phyloP scores from a whole-genome alignment of 1,284 basidiomycete genomes.

The Leccinum brunneo-olivaceum region DNA sequence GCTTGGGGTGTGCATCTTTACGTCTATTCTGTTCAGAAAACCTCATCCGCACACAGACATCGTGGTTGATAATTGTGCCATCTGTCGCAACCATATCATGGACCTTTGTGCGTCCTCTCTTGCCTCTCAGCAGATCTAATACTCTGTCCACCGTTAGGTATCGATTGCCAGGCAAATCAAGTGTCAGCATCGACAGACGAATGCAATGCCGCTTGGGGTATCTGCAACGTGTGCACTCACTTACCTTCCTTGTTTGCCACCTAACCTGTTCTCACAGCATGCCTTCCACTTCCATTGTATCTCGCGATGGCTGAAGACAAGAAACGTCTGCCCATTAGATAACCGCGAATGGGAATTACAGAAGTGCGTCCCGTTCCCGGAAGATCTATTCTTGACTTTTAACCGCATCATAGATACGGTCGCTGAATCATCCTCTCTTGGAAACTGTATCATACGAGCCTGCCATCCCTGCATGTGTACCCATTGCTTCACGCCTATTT shows the following conservation, averaged over 20 bases:
- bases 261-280: constrained; percentile 56
- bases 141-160: constrained; percentile 52
- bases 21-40: background rate
- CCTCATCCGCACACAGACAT: constrained; percentile 55
- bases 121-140: constrained; percentile 8
- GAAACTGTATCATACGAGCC: constrained; percentile 19
- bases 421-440: constrained; percentile 16
- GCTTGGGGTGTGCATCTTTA: constrained; percentile 73
- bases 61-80: constrained; percentile 93
- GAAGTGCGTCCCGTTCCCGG: constrained; percentile 53
- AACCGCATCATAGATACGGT: constrained; percentile 21
- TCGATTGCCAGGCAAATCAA: constrained; percentile 99
- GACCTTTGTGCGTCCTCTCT: constrained; percentile 72
- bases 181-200: constrained; percentile 94
- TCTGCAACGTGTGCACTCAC: constrained; percentile 79
- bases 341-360: constrained; percentile 95
- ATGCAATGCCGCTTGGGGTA: constrained; percentile 98
- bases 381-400: background rate
- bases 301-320: constrained; percentile 97
- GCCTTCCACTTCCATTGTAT: constrained; percentile 99
- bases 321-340: constrained; percentile 97
- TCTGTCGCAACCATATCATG: constrained; percentile 98
- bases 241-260: background rate
- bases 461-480: constrained; percentile 12
- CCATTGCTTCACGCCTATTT: background rate